Evolutionary conservation across 805 yeast species (phyloP).

Genomic region (Kluyveromyces wickerhamii): DNA sequence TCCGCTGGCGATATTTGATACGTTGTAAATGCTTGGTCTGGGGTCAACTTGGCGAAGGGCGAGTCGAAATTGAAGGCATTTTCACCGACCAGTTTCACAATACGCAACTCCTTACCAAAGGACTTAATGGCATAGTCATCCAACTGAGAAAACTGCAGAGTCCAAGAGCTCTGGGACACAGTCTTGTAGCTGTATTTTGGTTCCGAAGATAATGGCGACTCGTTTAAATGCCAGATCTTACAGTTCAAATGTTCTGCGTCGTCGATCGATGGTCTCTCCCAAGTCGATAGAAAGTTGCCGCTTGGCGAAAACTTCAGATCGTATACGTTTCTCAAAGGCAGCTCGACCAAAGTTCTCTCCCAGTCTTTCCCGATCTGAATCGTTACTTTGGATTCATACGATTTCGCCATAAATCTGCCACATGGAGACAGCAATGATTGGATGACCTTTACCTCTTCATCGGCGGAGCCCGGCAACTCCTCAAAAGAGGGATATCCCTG

Average conservation of each 20-base stretch:
- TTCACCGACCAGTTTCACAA: slow-evolving; percentile 38
- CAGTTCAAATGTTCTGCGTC: slow-evolving; percentile 75
- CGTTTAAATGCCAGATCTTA: slow-evolving; percentile 56
- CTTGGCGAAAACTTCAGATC: slow-evolving; percentile 86
- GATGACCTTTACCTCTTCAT: slow-evolving; percentile 6
- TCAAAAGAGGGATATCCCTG: slow-evolving; percentile 28
- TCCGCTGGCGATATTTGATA: slow-evolving; percentile 80
- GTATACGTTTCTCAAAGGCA: slow-evolving; percentile 52
- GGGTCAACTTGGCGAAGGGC: slow-evolving; percentile 50
- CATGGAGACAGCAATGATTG: slow-evolving; percentile 29
- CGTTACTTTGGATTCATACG: slow-evolving; percentile 22
- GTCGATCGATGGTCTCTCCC: slow-evolving; percentile 79
- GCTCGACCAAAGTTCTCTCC: slow-evolving; percentile 14
- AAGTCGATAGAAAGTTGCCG: slow-evolving; percentile 73
- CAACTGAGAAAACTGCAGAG: slow-evolving; percentile 28
- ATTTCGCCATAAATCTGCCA: slow-evolving; percentile 29
- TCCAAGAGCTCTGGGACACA: slow-evolving; percentile 85
- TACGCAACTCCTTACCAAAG: slow-evolving; percentile 25
- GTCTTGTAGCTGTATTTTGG: slow-evolving; percentile 50
- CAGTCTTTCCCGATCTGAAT: slow-evolving; percentile 24
- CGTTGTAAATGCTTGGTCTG: slow-evolving; percentile 34
- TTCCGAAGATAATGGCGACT: slow-evolving; percentile 33
- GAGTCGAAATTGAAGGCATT: slow-evolving; percentile 37
- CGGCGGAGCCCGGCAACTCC: slow-evolving; percentile 6
- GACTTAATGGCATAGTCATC: slow-evolving; percentile 27